A percentile compares a stretch with the other conserved stretches of the same genome.
Evolutionary conservation across 2,329 filamentous ascomycete species (phyloP).

Genomic region (Penicillium thymicola): DNA sequence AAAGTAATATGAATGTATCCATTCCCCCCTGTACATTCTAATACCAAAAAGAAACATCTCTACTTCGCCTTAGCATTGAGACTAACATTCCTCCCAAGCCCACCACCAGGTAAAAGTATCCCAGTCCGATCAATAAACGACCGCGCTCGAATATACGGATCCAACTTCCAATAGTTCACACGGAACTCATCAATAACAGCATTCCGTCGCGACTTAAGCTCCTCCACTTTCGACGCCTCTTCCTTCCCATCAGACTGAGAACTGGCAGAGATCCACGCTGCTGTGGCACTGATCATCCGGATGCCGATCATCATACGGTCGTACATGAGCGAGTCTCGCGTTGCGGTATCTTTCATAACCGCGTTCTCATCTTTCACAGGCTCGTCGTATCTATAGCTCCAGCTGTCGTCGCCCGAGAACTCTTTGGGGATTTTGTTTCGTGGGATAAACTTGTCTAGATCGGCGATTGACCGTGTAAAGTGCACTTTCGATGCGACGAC

Average conservation of each 20-base stretch:
- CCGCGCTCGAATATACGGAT: conserved; percentile 77
- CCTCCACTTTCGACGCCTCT: conserved; percentile 4
- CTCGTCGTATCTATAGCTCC: conserved; percentile 76
- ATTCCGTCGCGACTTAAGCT: conserved; percentile 46
- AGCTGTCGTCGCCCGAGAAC: conserved; percentile 78
- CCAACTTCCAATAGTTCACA: conserved; percentile 78
- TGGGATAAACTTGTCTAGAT: conserved; percentile 72
- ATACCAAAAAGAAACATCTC: neutral
- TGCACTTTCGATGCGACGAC: conserved; percentile 91
- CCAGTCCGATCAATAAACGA: conserved; percentile 77
- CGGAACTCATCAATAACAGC: conserved; percentile 62
- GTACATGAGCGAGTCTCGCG: conserved; percentile 50
- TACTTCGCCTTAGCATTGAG: neutral
- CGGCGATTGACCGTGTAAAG: conserved; percentile 75
- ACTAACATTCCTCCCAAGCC: neutral
- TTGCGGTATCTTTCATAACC: conserved; percentile 64
- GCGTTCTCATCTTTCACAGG: conserved; percentile 73
- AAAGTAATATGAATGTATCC: neutral
- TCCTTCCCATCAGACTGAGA: conserved; percentile 45
- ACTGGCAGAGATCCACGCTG: conserved; percentile 65
- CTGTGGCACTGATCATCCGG: conserved; percentile 69
- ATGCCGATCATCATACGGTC: conserved; percentile 62
- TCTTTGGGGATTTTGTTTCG: conserved; percentile 69
- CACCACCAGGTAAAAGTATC: conserved; percentile 62
- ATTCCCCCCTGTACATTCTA: neutral